Evolutionary conservation across 1,284 basidiomycete genomes (phyloP).

Genomic region (Waitea zeae): DNA sequence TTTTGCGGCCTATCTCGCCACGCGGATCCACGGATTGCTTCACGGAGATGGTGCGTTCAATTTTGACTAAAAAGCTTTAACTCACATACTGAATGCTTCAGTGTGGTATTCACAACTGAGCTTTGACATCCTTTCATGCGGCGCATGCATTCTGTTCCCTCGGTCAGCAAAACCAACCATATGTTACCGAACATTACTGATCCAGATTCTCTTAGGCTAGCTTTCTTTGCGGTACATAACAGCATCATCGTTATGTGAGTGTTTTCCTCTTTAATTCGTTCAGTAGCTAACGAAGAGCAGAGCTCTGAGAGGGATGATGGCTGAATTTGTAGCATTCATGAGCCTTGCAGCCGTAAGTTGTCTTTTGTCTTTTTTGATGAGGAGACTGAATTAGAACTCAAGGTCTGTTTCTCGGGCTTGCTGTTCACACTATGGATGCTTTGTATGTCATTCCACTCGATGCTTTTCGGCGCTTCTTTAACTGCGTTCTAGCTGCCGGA

Average conservation of each 20-base stretch:
- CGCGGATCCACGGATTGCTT: conserved; percentile 50
- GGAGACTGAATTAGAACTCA: too few relatives aligned
- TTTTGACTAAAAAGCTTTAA: too few relatives aligned
- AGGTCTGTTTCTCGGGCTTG: conserved; percentile 76
- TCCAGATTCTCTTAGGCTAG: conserved; percentile 32
- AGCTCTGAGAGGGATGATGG: conserved; percentile 57
- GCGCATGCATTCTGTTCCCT: conserved; percentile 78
- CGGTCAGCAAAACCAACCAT: conserved; percentile 21
- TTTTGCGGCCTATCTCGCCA: conserved; percentile 49
- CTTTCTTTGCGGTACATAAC: conserved; percentile 74
- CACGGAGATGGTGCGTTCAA: conserved; percentile 34
- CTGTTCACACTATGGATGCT: conserved; percentile 74
- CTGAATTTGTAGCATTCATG: conserved; percentile 76
- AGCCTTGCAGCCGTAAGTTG: conserved; percentile 60
- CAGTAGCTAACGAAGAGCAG: conserved; percentile 18
- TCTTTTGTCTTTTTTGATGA: too few relatives aligned
- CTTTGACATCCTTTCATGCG: conserved; percentile 73
- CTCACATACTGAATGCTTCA: conserved; percentile 15
- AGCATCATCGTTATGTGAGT: conserved; percentile 68
- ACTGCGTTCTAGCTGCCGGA: conserved; percentile 19
- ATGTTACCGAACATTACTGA: conserved; percentile 4
- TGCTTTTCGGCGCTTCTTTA: neutral
- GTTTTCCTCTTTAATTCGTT: conserved; percentile 1
- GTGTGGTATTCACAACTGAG: conserved; percentile 45
- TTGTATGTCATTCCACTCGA: conserved; percentile 18